Conservation (phyloP, 2,329 filamentous ascomycete genomes). For the Trichoderma sp. region DNA sequence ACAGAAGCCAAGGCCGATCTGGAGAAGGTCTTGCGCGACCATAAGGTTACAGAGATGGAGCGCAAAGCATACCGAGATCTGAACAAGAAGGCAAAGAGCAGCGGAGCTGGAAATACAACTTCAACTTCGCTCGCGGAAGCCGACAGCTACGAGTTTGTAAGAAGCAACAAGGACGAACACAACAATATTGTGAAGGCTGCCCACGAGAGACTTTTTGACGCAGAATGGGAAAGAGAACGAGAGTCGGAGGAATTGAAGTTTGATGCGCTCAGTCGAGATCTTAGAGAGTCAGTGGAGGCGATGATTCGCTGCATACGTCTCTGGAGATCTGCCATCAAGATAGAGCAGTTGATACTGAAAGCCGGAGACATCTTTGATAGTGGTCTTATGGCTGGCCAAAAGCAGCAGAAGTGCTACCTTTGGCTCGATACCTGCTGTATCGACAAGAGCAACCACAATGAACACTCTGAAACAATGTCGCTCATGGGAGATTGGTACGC, state of each 20-base stretch:
- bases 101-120: neutral
- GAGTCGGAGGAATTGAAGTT: neutral
- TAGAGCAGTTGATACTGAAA: constrained; percentile 23
- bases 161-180: neutral
- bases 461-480: constrained; percentile 26
- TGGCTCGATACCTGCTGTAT: constrained; percentile 27
- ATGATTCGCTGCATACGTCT: constrained; percentile 23
- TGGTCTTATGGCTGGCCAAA: neutral
- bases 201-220: constrained; percentile 11
- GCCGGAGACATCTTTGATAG: constrained; percentile 22
- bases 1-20: neutral
- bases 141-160: too few species aligned
- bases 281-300: constrained; percentile 19
- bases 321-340: constrained; percentile 29
- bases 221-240: constrained; percentile 20
- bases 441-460: constrained; percentile 23
- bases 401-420: constrained; percentile 15
- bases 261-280: constrained; percentile 15
- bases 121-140: neutral
- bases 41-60: constrained; percentile 7
- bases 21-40: neutral
- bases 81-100: constrained; percentile 3
- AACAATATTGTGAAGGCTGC: neutral
- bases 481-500: constrained; percentile 29
- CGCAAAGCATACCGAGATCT: constrained; percentile 7